Conservation (phyloP, 805 yeast species). For the Alloascoidea africana region DNA sequence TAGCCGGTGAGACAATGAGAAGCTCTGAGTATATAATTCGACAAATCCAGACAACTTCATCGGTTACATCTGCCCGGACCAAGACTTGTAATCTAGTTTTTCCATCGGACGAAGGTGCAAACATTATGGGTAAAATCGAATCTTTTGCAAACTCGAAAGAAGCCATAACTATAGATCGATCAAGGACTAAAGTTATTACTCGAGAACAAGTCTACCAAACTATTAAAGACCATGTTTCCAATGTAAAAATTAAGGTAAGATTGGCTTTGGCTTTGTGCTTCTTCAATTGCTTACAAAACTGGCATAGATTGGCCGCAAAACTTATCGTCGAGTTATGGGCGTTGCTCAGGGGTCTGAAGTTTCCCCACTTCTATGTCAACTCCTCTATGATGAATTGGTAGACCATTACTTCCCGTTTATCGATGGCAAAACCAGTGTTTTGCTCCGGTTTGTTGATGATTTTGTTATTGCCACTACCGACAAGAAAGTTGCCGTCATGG, state of each 20-base stretch:
- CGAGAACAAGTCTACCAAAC: neutral
- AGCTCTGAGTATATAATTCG: neutral
- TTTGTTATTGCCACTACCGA: neutral
- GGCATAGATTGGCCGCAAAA: neutral
- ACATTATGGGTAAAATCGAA: neutral
- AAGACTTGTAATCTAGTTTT: no score
- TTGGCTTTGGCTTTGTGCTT: neutral
- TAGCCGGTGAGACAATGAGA: neutral
- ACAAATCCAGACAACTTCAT: neutral
- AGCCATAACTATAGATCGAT: neutral
- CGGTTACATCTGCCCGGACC: neutral
- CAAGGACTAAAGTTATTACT: neutral
- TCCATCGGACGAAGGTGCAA: neutral
- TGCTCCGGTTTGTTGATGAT: neutral
- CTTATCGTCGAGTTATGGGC: neutral
- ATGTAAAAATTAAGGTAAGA: neutral
- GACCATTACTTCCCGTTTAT: neutral
- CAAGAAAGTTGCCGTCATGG: neutral
- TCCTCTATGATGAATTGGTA: neutral
- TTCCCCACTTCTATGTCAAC: neutral
- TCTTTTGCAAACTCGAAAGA: neutral
- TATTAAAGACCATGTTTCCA: neutral
- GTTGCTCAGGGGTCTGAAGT: neutral
- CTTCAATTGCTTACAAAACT: neutral
- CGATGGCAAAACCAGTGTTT: neutral